phyloP scores from a whole-genome alignment of 352 stramenopile species.

The Globisporangium nagaii region DNA sequence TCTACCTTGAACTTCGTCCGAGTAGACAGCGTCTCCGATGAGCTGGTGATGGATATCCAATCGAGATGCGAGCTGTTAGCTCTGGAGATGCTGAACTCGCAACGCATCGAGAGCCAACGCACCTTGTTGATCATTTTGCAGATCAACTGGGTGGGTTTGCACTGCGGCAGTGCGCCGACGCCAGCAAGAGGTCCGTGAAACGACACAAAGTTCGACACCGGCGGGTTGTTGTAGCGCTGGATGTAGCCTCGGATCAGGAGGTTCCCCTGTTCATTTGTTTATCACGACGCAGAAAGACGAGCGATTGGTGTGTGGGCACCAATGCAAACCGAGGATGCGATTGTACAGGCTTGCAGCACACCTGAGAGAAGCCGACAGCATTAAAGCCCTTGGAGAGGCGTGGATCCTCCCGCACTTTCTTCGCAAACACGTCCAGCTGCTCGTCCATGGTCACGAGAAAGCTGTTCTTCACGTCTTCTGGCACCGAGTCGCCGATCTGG shows the following conservation, averaged over 20 bases:
- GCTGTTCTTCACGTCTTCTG: constrained; percentile 89
- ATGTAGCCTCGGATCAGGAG: constrained; percentile 94
- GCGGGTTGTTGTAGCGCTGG: constrained; percentile 89
- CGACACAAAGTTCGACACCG: constrained; percentile 88
- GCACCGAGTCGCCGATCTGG: constrained; percentile 78
- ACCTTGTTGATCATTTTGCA: constrained; percentile 82
- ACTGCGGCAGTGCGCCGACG: constrained; percentile 86
- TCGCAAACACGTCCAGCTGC: constrained; percentile 87
- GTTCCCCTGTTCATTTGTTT: constrained; percentile 55
- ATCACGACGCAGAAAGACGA: neutral
- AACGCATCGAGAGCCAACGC: neutral
- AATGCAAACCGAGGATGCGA: too few relatives aligned
- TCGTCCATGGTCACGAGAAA: constrained; percentile 92
- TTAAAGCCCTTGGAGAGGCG: constrained; percentile 90
- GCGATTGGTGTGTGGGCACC: too few relatives aligned
- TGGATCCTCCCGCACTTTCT: constrained; percentile 72
- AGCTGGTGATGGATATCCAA: constrained; percentile 36
- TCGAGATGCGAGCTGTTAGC: too few relatives aligned
- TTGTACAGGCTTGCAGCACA: too few relatives aligned
- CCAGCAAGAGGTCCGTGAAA: constrained; percentile 91
- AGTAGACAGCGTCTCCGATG: constrained; percentile 85
- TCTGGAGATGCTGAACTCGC: too few relatives aligned
- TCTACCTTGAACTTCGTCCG: constrained; percentile 73
- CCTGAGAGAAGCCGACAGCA: constrained; percentile 90
- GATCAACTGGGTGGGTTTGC: constrained; percentile 77